Percentiles rank a stretch among this genome's conserved stretches.
These are phyloP conservation scores for Pichia thaimueangensis DNA, from an alignment of 805 yeast genomes.

Conservation along the genomic window DNA sequence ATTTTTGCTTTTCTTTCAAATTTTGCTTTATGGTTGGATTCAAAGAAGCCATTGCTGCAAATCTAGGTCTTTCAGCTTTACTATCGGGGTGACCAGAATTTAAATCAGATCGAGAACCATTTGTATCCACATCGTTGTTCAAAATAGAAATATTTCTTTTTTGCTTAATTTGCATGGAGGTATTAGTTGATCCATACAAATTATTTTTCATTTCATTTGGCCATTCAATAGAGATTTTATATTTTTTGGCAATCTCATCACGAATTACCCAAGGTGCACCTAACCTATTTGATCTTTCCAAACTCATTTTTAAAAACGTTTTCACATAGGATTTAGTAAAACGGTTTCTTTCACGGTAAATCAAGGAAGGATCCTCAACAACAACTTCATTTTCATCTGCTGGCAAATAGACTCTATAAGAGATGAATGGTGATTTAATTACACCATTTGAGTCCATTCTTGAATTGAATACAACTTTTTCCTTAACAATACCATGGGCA, in stretches of 20 bases:
- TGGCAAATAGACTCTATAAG: slow-evolving; percentile 61
- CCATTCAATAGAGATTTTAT: slow-evolving; percentile 54
- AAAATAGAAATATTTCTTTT: background rate
- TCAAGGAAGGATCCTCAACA: slow-evolving; percentile 58
- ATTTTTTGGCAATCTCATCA: slow-evolving; percentile 63
- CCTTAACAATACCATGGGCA: slow-evolving; percentile 64
- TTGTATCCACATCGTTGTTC: background rate
- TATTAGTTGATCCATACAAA: too few relatives aligned
- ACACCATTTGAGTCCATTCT: slow-evolving; percentile 32
- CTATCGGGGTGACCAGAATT: too few relatives aligned
- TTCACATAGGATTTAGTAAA: slow-evolving; percentile 88
- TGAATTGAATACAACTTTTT: slow-evolving; percentile 73
- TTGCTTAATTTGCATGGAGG: too few relatives aligned
- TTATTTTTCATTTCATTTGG: slow-evolving; percentile 47
- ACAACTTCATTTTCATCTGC: slow-evolving; percentile 40
- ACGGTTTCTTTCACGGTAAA: slow-evolving; percentile 75
- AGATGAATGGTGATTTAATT: slow-evolving; percentile 41
- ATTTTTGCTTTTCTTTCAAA: background rate
- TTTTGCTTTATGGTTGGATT: background rate
- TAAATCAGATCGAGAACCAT: background rate
- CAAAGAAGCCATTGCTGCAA: background rate
- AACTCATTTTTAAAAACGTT: slow-evolving; percentile 75
- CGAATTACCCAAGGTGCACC: slow-evolving; percentile 98
- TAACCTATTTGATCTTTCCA: slow-evolving; percentile 69
- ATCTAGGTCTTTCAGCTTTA: background rate